Base-by-base conservation (phyloP, 306 rosid species). In the Vigna unguiculata region DNA sequence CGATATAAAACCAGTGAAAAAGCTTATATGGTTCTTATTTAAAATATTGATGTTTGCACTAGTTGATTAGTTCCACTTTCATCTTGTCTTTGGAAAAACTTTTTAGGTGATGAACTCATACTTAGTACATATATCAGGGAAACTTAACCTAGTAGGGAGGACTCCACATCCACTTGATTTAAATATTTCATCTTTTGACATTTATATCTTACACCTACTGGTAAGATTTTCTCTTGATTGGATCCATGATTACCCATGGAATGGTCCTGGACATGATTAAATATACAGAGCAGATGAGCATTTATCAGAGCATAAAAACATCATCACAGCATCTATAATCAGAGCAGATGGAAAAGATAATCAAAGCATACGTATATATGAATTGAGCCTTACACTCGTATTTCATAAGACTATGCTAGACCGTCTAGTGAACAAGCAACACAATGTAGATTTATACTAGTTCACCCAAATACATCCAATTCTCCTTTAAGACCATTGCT, bases 261-360 rank as follows among this genome's bases (percentile, higher is more conserved):
- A 32, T 74, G 69, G 15, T 69, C 73, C 72, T 68, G 22, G 49
- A 69, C 52, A 71, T 62, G 57, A 51, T 7, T 22, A 43, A 41
- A 20, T 74, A 30, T 34, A 36, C 36, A 19, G 72, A n/a, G n/a
- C n/a, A n/a, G n/a, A n/a, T n/a, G n/a, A n/a, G n/a, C n/a, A n/a
- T n/a, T n/a, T n/a, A n/a, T n/a, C n/a, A n/a, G n/a, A n/a, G n/a
- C n/a, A n/a, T n/a, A n/a, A n/a, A n/a, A n/a, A n/a, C n/a, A n/a
- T n/a, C n/a, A n/a, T n/a, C n/a, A n/a, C n/a, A n/a, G n/a, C n/a
- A n/a, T n/a, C n/a, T n/a, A n/a, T n/a, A n/a, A n/a, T n/a, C n/a
- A n/a, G n/a, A n/a, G n/a, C n/a, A n/a, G n/a, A n/a, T n/a, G n/a
- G n/a, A n/a, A n/a, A n/a, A n/a, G n/a, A n/a, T n/a, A n/a, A n/a